Base-by-base conservation (phyloP, 257 asterid species). In the Solanum chiquidenum region DNA sequence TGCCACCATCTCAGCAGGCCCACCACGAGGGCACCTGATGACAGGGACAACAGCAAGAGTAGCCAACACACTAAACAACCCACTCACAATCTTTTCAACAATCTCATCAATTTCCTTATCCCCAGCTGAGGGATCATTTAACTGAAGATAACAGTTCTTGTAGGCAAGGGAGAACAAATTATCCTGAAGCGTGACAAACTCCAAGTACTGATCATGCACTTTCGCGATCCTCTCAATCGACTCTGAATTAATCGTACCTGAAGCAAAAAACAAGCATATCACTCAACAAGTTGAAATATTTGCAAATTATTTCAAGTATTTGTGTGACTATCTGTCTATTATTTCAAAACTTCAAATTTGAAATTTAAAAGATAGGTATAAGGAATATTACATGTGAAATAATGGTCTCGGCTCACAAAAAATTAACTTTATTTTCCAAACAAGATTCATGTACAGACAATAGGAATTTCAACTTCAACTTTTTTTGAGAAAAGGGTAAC, bases 1-100 rank as follows among this genome's bases (percentile, higher is more conserved):
- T 0, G 98, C 99, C 75, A 96, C 99, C 96, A 97, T 93, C 93
- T 95, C 98, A 62, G 99, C 98, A 18, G 99, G 99, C 35, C 99
- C 99, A 6, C 99, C 99, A 79, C 95, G 95, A 35, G 97, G 98
- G 72, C 99, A 97, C 92, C 99, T 92, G 86, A 97, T 96, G 69
- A 97, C 89, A 6, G 99, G 99, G 85, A 94, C 98, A 88, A 94
- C 98, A 38, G 94, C 95, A 88, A 97, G 98, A n/a, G 99, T 97
- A 16, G 94, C 98, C 94, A 96, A 89, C 87, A 97, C 98, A 85
- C 98, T 95, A 90, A 97, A 96, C 91, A 97, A 84, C 9, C 98
- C 99, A 72, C 93, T 91, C 29, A 97, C 99, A 79, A 97, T 89
- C 87, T 91, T 93, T 84, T 97, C 98, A 58, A 95, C 92, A 35